These are phyloP conservation scores for Massarina eburnea DNA, from an alignment of 2,329 filamentous ascomycete species.

Conservation along the genomic window DNA sequence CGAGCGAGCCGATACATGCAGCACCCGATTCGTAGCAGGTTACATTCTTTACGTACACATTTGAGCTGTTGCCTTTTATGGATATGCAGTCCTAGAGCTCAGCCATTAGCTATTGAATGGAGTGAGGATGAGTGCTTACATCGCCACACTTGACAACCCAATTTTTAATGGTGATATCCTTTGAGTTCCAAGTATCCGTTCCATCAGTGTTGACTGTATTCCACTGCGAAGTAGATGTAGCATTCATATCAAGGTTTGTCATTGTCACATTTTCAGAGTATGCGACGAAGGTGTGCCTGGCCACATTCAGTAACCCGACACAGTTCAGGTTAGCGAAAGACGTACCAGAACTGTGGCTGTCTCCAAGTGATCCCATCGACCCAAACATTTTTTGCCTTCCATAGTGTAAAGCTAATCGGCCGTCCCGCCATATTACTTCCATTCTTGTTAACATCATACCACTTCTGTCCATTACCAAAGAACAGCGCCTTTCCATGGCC, in stretches of 20 bases:
- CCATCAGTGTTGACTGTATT: conserved; percentile 55
- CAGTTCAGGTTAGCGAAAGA: neutral
- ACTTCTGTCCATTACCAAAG: conserved; percentile 32
- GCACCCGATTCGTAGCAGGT: conserved; percentile 64
- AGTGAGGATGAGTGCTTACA: conserved; percentile 10
- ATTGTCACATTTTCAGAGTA: conserved; percentile 55
- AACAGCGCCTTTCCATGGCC: conserved; percentile 30
- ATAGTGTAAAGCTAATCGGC: conserved; percentile 50
- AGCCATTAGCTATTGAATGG: neutral
- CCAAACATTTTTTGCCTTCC: conserved; percentile 49
- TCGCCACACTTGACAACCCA: conserved; percentile 46
- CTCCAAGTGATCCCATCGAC: conserved; percentile 48
- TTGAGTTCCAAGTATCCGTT: conserved; percentile 55
- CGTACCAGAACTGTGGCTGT: conserved; percentile 53
- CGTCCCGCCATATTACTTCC: conserved; percentile 48
- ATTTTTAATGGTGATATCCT: conserved; percentile 49
- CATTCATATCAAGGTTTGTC: conserved; percentile 56
- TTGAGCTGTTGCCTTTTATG: conserved; percentile 61
- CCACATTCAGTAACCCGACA: neutral
- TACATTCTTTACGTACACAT: conserved; percentile 61
- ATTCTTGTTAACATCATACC: conserved; percentile 46
- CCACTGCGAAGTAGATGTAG: conserved; percentile 49
- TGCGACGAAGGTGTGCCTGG: conserved; percentile 47
- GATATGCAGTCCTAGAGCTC: conserved; percentile 59
- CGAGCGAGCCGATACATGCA: conserved; percentile 60